Conservation (phyloP, 1,284 basidiomycete genomes). For the Agaricales sp. region DNA sequence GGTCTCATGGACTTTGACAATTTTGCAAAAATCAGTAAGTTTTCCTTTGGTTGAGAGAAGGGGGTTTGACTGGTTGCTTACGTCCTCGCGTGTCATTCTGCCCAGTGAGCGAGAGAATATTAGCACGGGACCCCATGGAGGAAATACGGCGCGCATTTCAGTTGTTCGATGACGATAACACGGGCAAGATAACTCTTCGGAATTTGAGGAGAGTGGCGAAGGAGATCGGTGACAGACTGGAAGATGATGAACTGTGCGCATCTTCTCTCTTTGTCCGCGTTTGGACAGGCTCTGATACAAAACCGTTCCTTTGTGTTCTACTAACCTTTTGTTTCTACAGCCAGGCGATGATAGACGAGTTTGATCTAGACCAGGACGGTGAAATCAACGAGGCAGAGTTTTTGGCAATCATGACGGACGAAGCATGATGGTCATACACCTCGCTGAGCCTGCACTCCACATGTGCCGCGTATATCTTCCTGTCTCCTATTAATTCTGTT, state of each 20-base stretch:
- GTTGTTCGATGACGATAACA: constrained; percentile 93
- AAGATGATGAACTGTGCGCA: constrained; percentile 94
- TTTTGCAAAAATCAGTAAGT: constrained; percentile 93
- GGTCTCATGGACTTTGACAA: constrained; percentile 93
- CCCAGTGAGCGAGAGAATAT: constrained; percentile 89
- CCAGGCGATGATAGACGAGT: constrained; percentile 99
- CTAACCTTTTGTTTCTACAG: constrained; percentile 31
- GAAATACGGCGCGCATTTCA: constrained; percentile 94
- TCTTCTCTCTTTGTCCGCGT: constrained; percentile 14
- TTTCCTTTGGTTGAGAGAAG: constrained; percentile 7
- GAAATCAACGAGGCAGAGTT: constrained; percentile 96
- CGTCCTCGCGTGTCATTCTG: no score
- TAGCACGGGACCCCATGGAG: constrained; percentile 91
- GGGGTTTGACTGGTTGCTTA: constrained; percentile 13
- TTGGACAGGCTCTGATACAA: constrained; percentile 9
- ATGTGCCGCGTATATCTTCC: no score
- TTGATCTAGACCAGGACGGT: constrained; percentile 97
- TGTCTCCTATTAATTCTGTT: no score
- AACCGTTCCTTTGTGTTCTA: no score
- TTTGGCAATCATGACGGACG: constrained; percentile 95
- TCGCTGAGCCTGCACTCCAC: neutral
- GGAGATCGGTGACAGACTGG: constrained; percentile 92
- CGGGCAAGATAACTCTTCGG: constrained; percentile 87
- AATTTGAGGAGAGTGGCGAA: constrained; percentile 93
- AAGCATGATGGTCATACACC: constrained; percentile 32